These are phyloP conservation scores for Nannochloris sp. DNA, from an alignment of 139 green algal genomes.

Conservation along the genomic window DNA sequence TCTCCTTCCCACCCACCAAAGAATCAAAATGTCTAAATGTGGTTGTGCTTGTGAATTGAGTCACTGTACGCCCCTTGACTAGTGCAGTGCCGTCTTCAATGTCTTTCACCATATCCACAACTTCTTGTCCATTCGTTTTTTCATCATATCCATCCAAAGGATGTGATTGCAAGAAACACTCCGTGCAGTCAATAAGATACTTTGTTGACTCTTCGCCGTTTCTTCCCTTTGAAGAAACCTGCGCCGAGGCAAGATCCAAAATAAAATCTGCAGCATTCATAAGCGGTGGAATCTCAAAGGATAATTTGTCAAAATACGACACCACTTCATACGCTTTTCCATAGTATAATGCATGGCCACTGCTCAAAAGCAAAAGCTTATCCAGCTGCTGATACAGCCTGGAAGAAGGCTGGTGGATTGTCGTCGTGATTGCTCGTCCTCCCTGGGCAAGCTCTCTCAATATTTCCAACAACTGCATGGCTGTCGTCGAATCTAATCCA, in stretches of 20 bases:
- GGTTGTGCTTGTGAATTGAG: neutral
- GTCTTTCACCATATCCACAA: neutral
- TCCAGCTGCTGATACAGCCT: constrained; percentile 77
- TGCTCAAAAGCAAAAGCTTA: constrained; percentile 48
- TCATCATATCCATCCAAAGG: constrained; percentile 19
- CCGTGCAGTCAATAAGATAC: constrained; percentile 23
- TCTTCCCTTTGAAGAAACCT: constrained; percentile 25
- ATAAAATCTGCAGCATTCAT: constrained; percentile 73
- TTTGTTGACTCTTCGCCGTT: constrained; percentile 11
- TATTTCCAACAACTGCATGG: constrained; percentile 71
- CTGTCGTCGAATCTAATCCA: constrained; percentile 82
- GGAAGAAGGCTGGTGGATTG: constrained; percentile 88
- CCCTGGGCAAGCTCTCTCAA: constrained; percentile 58
- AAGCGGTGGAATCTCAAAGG: constrained; percentile 51
- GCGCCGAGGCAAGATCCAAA: constrained; percentile 65
- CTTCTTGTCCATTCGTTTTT: neutral
- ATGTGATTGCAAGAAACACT: constrained; percentile 21
- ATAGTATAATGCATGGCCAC: constrained; percentile 78
- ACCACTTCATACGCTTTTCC: constrained; percentile 38
- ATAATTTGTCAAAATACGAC: constrained; percentile 54
- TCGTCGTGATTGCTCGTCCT: constrained; percentile 74
- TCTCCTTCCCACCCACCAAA: constrained; percentile 1
- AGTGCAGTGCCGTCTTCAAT: neutral
- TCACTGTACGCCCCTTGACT: neutral
- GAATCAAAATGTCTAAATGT: neutral